A percentile compares a stretch with the other conserved stretches of the same genome.
Evolutionary conservation across 768 basidiomycete species (phyloP).

Genomic region (Thelephora aurantiotincta): DNA sequence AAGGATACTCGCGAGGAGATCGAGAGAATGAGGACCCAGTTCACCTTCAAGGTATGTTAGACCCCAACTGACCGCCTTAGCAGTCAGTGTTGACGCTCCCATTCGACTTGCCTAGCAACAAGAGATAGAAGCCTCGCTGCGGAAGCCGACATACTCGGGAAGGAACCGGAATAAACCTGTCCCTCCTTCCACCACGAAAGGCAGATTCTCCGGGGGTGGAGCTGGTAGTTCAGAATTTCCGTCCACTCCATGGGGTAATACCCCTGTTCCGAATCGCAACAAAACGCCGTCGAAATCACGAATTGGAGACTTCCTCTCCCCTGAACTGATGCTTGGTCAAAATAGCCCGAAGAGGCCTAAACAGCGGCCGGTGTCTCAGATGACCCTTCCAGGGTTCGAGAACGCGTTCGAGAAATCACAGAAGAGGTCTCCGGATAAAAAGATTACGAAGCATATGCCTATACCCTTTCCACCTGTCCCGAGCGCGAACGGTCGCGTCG

Average conservation of each 20-base stretch:
- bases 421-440: background rate
- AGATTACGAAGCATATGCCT: too few species aligned
- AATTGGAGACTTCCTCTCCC: too few species aligned
- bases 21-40: conserved; percentile 56
- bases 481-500: too few species aligned
- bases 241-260: too few species aligned
- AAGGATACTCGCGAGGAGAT: conserved; percentile 54
- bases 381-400: too few species aligned
- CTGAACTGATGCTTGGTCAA: too few species aligned
- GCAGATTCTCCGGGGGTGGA: too few species aligned
- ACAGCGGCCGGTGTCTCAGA: conserved; percentile 5
- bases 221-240: too few species aligned
- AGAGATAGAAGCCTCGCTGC: conserved; percentile 42
- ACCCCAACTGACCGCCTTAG: background rate
- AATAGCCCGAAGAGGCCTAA: conserved; percentile 12
- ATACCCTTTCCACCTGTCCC: too few species aligned
- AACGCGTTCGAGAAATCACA: conserved; percentile 9
- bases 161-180: conserved; percentile 21
- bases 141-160: conserved; percentile 34
- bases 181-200: conserved; percentile 19
- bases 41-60: conserved; percentile 46
- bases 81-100: background rate
- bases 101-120: conserved; percentile 35
- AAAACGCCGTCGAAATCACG: too few species aligned
- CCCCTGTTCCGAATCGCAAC: too few species aligned